Evolutionary conservation across 176 grass and related monocot species (phyloP).

Genomic region (sorghum (Sorghum bicolor)): DNA sequence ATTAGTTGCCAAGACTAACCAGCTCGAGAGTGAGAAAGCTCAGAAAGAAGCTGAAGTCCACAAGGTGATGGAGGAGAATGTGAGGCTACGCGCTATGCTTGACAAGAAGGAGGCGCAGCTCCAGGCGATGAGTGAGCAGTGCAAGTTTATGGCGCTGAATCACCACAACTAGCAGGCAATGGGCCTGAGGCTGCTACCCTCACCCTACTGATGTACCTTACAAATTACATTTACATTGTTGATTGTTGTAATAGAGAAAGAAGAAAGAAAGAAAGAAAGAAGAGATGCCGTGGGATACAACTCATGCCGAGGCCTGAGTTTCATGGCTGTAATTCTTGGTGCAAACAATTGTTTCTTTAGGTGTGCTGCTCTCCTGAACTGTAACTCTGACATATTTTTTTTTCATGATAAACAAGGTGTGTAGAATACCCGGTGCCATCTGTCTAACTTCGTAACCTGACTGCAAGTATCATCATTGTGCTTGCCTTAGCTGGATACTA

Average conservation of each 20-base stretch:
- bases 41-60: slow-evolving; percentile 82
- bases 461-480: neutral
- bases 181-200: neutral
- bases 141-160: slow-evolving; percentile 89
- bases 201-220: slow-evolving; percentile 34
- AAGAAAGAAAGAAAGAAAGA: neutral
- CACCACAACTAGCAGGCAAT: slow-evolving; percentile 24
- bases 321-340: neutral
- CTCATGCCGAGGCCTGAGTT: neutral
- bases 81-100: slow-evolving; percentile 61
- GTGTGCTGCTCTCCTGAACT: neutral
- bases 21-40: slow-evolving; percentile 75
- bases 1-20: slow-evolving; percentile 65
- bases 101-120: slow-evolving; percentile 89
- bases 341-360: slow-evolving; percentile 28
- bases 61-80: slow-evolving; percentile 88
- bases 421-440: neutral
- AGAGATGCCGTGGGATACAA: neutral
- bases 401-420: neutral
- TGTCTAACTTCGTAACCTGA: neutral
- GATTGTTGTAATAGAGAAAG: neutral
- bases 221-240: slow-evolving; percentile 11
- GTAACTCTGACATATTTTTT: slow-evolving; percentile 14
- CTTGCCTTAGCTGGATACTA: neutral
- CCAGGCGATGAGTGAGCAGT: slow-evolving; percentile 82